These are phyloP conservation scores for Fusarium penzigii DNA, from an alignment of 2,329 filamentous ascomycete species.

Conservation along the genomic window DNA sequence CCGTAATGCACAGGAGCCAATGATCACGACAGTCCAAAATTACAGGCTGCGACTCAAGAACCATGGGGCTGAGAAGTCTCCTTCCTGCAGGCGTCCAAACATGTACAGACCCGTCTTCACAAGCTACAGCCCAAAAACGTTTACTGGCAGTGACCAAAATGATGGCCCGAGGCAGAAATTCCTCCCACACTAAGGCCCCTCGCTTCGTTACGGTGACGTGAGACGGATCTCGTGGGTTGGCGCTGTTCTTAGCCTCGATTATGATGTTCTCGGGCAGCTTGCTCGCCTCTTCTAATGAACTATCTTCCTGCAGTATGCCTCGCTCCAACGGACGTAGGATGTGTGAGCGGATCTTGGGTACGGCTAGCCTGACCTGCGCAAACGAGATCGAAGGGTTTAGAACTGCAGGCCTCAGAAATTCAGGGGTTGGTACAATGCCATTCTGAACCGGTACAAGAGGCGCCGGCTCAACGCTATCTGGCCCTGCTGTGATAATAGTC, in stretches of 20 bases:
- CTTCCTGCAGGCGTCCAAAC: slow-evolving; percentile 92
- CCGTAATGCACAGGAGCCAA: slow-evolving; percentile 88
- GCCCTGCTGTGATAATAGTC: slow-evolving; percentile 73
- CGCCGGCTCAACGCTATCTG: slow-evolving; percentile 77
- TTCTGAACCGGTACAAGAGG: slow-evolving; percentile 59
- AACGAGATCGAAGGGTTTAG: slow-evolving; percentile 79
- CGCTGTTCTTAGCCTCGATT: slow-evolving; percentile 86
- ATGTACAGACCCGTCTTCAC: slow-evolving; percentile 88
- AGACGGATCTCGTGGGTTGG: slow-evolving; percentile 76
- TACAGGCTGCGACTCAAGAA: slow-evolving; percentile 90
- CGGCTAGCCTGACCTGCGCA: slow-evolving; percentile 81
- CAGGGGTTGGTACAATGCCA: slow-evolving; percentile 70
- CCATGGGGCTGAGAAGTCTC: slow-evolving; percentile 78
- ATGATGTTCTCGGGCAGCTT: slow-evolving; percentile 70
- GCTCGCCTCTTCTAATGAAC: slow-evolving; percentile 59
- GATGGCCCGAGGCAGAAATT: slow-evolving; percentile 83
- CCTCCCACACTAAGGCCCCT: slow-evolving; percentile 85
- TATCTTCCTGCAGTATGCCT: slow-evolving; percentile 56
- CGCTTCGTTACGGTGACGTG: slow-evolving; percentile 80
- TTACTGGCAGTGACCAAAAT: slow-evolving; percentile 90
- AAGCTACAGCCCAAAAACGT: slow-evolving; percentile 88
- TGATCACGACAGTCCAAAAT: slow-evolving; percentile 88
- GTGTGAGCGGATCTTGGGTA: slow-evolving; percentile 81
- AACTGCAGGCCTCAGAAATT: slow-evolving; percentile 85
- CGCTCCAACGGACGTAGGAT: slow-evolving; percentile 81